Evolutionary conservation across 352 stramenopile species (phyloP).

Genomic region (Phytophthora citrophthora): DNA sequence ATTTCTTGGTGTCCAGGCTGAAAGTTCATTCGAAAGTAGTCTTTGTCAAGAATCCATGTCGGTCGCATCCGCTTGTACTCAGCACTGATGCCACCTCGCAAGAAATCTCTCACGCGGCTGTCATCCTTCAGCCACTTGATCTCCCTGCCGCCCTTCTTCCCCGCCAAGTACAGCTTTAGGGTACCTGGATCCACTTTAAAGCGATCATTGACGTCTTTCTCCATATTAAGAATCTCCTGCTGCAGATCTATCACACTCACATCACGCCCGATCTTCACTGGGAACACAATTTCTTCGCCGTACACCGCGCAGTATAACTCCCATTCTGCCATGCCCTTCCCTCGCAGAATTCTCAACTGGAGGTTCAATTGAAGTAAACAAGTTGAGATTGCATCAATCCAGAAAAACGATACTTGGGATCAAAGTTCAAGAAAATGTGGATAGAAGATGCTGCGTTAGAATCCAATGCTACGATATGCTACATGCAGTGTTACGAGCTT

Average conservation of each 20-base stretch:
- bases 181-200: not conserved
- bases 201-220: not conserved
- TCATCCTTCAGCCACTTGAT: conserved; percentile 32
- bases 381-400: too few relatives aligned
- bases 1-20: conserved; percentile 3
- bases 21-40: not conserved
- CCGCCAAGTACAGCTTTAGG: conserved; percentile 30
- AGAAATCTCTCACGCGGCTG: not conserved
- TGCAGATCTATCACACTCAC: conserved; percentile 29
- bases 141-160: conserved; percentile 20
- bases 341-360: too few relatives aligned
- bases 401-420: too few relatives aligned
- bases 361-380: too few relatives aligned
- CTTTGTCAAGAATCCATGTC: conserved; percentile 2
- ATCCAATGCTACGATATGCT: too few relatives aligned
- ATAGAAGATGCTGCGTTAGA: too few relatives aligned
- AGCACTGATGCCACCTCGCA: conserved; percentile 14
- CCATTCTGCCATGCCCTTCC: too few relatives aligned
- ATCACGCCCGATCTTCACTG: conserved; percentile 25
- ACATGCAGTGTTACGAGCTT: too few relatives aligned
- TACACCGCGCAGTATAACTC: too few relatives aligned
- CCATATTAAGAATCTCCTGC: not conserved
- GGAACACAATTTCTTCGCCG: too few relatives aligned
- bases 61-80: conserved; percentile 18
- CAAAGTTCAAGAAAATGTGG: too few relatives aligned